Base-by-base conservation (phyloP, 495 filamentous ascomycete species). In the Ramalina intermedia region DNA sequence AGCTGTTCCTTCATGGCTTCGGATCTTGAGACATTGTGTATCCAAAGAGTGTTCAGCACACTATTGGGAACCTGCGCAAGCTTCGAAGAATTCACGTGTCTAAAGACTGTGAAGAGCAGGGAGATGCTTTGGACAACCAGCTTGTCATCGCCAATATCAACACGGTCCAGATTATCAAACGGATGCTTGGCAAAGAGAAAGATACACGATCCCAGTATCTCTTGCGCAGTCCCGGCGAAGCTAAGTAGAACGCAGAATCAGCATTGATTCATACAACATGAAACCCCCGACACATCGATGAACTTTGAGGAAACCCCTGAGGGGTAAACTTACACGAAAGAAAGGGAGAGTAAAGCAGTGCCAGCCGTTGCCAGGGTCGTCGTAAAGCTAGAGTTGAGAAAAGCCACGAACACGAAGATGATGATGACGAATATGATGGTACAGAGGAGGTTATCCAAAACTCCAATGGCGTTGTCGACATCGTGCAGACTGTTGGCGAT, bases 171-270 rank as follows among this genome's bases (percentile, higher is more conserved):
- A 21, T 96, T 86, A 61, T 98, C 91, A 62, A 75, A 86, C 1
- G 82, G 88, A 57, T 95, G 91, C 66, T 98, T 98, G 72, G 96
- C 85, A 60, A 98, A 96, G 6, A 98, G 71, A 69, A 98, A 98
- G 63, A 98, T 93, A 68, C 90, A 96, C 16, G 86, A 93, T 41
- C 88, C 90, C 12, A 96, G 74, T 46, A 98, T 80, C 65, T 98
- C 91, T 64, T 96, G 90, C 0, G 83, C 80, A 4, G 88, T 96
- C 52, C 79, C 79, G 16, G 87, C 78, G 61, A 98, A 96, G 23
- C 23, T 24, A 24, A 24, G 6, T 24, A 24, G 6, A 24, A 4
- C 23, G 23, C 23, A 6, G 23, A 6, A 6, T 24, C 3, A 24
- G 23, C 23, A 24, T 24, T 24, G 23, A 4, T 24, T 24, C 6